Base-by-base conservation (phyloP, 768 basidiomycete species). In the Boletus barrowsii region DNA sequence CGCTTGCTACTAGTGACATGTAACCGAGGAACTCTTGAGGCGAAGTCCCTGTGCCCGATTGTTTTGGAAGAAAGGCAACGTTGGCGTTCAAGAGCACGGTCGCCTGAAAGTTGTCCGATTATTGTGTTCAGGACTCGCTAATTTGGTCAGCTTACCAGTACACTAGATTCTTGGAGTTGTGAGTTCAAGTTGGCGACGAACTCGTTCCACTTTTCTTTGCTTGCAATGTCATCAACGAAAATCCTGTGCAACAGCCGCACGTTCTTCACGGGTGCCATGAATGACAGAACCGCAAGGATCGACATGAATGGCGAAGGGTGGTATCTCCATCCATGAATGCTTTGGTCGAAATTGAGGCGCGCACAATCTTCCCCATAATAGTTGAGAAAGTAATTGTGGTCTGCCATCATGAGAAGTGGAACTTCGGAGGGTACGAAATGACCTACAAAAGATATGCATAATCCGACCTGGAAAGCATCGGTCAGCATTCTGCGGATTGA, bases 81-180 rank as follows among this genome's bases (percentile, higher is more conserved):
- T 84, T 84, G 11, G 80, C 81, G 37, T 78, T 80, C 20, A 86
- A 62, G 15, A 86, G 68, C 3, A 86, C 82, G 1, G 81, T 82
- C 2, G 76, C 77, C 83, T 85, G 43, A 3, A 51, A n/a, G 4
- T n/a, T 3, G 10, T n/a, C 30, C 6, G 14, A 29, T 52, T 14
- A 49, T 41, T 15, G 10, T 14, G 0, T 9, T 18, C 22, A 26
- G 5, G 3, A 46, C 18, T 26, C 8, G 3, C 13, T 11, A 9
- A 24, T n/a, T 22, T 37, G 10, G n/a, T 41, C 10, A 44, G 54
- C 79, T 48, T 52, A 85, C 84, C 52, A 79, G 76, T 24, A 83
- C 76, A 44, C 76, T 79, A 40, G 80, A 76, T 51, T 79, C 78
- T 55, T 78, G 71, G 73, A 81, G 79, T 55, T 86, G 78, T 10